Conservation (phyloP, 169 alveolate species). For the Plasmodium gonderi region DNA sequence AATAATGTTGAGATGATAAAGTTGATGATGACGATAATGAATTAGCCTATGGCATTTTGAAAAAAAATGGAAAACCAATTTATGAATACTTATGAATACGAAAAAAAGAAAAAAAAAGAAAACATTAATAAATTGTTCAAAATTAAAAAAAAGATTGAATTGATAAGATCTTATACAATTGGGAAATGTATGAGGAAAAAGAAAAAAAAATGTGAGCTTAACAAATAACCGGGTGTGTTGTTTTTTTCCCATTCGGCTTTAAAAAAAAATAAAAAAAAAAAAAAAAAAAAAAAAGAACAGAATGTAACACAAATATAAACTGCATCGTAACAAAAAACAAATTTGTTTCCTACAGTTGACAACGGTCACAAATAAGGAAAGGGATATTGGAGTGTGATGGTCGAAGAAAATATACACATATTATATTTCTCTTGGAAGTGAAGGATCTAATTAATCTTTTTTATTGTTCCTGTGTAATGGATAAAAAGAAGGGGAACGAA, state of each 20-base stretch:
- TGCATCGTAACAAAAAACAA: not conserved
- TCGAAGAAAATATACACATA: not conserved
- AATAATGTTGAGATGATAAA: too few relatives aligned
- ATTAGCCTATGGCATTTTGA: not conserved
- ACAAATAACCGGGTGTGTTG: not conserved
- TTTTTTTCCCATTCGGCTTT: not conserved
- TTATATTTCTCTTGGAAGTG: not conserved
- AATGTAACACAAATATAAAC: not conserved
- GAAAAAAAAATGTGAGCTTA: not conserved
- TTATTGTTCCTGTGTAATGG: conserved; percentile 47
- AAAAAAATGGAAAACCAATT: not conserved
- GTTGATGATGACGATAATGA: too few relatives aligned
- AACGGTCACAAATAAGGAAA: not conserved
- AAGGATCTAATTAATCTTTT: conserved; percentile 22
- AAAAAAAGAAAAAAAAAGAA: not conserved
- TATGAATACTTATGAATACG: not conserved
- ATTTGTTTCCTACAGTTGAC: not conserved
- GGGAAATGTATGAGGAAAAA: too few relatives aligned
- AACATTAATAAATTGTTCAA: too few relatives aligned
- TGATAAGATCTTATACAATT: too few relatives aligned
- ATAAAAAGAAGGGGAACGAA: not conserved
- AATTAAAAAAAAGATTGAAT: too few relatives aligned
- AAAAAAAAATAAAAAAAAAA: too few relatives aligned
- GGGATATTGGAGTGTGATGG: not conserved
- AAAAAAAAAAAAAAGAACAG: not conserved